These are phyloP conservation scores for Brettanomyces sp. DNA, from an alignment of 805 yeast species.

Conservation along the genomic window DNA sequence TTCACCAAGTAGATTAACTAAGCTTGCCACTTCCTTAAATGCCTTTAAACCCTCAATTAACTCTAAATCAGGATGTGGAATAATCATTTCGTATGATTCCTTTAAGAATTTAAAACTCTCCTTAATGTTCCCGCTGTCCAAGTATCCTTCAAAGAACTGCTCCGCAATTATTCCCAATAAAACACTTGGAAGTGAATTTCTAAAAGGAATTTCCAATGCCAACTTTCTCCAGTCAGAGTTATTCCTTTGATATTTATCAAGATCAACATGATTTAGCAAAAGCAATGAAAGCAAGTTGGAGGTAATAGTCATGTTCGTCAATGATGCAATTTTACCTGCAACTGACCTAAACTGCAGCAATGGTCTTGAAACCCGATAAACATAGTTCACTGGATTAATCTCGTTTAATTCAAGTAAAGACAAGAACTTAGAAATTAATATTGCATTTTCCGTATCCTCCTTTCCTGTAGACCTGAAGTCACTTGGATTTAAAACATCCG, in stretches of 20 bases:
- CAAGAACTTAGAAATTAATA: conserved; percentile 40
- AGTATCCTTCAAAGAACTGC: conserved; percentile 34
- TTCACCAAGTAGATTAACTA: conserved; percentile 13
- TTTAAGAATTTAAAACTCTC: conserved; percentile 9
- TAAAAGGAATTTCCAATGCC: conserved; percentile 53
- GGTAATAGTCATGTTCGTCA: conserved; percentile 47
- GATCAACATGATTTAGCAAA: conserved; percentile 42
- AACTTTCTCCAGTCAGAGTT: conserved; percentile 52
- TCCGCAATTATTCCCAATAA: conserved; percentile 53
- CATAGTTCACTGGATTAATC: conserved; percentile 41
- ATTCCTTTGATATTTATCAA: conserved; percentile 34
- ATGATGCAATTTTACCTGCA: conserved; percentile 40
- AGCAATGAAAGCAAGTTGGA: conserved; percentile 40
- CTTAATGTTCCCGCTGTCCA: conserved; percentile 9
- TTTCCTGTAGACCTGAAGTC: conserved; percentile 28
- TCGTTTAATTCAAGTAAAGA: conserved; percentile 39
- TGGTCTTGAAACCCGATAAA: conserved; percentile 63
- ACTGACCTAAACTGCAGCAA: conserved; percentile 61
- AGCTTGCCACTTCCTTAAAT: conserved; percentile 15
- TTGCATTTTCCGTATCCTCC: conserved; percentile 27
- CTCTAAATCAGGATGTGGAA: conserved; percentile 14
- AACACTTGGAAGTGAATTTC: conserved; percentile 45
- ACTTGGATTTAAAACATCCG: conserved; percentile 29
- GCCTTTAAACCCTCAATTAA: conserved; percentile 15
- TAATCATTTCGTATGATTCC: conserved; percentile 11